Conservation (phyloP, 768 basidiomycete genomes). For the Suillus brevipes region DNA sequence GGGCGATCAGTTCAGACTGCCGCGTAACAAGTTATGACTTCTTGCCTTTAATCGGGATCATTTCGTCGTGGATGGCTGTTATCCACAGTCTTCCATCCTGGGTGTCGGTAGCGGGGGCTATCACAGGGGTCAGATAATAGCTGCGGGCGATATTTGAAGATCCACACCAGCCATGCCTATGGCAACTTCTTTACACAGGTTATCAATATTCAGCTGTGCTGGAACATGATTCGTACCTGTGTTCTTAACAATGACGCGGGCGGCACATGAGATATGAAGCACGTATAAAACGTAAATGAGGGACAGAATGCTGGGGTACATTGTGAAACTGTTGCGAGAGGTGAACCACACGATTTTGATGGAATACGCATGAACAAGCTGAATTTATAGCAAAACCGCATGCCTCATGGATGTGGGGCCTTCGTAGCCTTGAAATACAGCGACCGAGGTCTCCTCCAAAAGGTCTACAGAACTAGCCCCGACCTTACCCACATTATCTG, state of each 20-base stretch:
- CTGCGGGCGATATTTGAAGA: not conserved
- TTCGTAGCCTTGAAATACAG: not conserved
- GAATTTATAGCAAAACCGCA: not conserved
- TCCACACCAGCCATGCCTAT: not conserved
- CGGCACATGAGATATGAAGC: not conserved
- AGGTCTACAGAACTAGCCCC: no score
- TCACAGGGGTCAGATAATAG: not conserved
- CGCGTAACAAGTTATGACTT: not conserved
- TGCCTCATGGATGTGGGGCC: not conserved
- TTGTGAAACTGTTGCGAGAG: not conserved
- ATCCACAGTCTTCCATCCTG: not conserved
- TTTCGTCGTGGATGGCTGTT: not conserved
- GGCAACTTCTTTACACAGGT: not conserved
- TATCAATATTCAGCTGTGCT: not conserved
- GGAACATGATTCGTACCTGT: not conserved
- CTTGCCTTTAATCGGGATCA: slow-evolving; percentile 1
- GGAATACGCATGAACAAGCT: not conserved
- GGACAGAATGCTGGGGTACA: not conserved
- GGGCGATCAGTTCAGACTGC: not conserved
- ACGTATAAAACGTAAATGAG: not conserved
- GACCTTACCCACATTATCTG: not conserved
- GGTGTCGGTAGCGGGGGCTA: not conserved
- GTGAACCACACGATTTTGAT: not conserved
- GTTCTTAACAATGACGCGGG: not conserved
- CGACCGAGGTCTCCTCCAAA: not conserved